Percentiles rank a stretch among this genome's conserved stretches.
Evolutionary conservation across 2,329 filamentous ascomycete species (phyloP).

Genomic region (Thelonectria rubi): DNA sequence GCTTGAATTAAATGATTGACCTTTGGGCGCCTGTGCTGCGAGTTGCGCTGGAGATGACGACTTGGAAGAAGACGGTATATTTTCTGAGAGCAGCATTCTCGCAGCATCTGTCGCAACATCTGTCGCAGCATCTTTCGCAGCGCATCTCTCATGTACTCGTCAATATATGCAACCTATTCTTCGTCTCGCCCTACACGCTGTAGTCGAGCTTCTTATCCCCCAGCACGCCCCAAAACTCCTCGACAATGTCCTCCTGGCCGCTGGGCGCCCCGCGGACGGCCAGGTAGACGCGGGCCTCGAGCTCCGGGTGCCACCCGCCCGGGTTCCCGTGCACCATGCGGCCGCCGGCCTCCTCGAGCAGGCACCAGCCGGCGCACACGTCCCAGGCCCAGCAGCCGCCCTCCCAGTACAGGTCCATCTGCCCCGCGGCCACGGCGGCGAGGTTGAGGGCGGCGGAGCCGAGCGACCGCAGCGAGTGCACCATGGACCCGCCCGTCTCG

Average conservation of each 20-base stretch:
- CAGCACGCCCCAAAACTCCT: conserved; percentile 71
- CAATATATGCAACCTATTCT: no score
- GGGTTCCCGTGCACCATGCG: conserved; percentile 77
- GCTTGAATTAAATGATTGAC: background rate
- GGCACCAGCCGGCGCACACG: conserved; percentile 82
- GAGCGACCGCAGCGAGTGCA: conserved; percentile 75
- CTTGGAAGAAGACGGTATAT: conserved; percentile 20
- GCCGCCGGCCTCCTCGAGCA: conserved; percentile 78
- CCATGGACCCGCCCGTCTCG: conserved; percentile 76
- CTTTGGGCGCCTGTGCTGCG: background rate
- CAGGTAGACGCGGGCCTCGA: conserved; percentile 70
- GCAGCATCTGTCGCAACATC: no score
- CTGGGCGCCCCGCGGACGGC: conserved; percentile 67
- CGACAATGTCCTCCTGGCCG: conserved; percentile 68
- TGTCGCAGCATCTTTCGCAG: background rate
- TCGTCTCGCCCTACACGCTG: conserved; percentile 31
- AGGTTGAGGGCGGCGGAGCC: conserved; percentile 81
- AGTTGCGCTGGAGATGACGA: background rate
- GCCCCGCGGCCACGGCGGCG: conserved; percentile 75
- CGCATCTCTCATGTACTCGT: background rate
- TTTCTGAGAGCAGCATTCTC: no score
- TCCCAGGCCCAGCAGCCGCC: conserved; percentile 88
- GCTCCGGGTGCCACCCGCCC: conserved; percentile 71
- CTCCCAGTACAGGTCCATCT: conserved; percentile 82
- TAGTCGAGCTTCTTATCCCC: conserved; percentile 64